Base-by-base conservation (phyloP, 176 grass and related monocot species). In the Avena insularis region DNA sequence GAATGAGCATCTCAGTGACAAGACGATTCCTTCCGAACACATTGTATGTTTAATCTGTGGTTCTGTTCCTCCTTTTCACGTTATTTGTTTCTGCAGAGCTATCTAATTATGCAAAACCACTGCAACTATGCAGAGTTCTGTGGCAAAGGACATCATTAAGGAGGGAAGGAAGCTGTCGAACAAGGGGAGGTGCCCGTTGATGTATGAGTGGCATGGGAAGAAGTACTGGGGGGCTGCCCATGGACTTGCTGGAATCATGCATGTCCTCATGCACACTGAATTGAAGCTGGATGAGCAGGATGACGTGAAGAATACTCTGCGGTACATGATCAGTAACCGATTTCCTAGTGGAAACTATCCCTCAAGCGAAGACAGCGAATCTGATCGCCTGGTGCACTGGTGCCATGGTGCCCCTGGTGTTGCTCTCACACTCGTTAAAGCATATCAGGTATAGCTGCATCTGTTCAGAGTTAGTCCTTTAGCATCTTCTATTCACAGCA, bases 391-490 rank as follows among this genome's bases (percentile, higher is more conserved):
- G 2, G 88, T 94, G 67, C 96, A 98, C 50, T 98, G 96, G 96
- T 98, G 96, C 77, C 96, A 98, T 86, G 96, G 96, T 25, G 93
- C 96, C 57, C 93, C 93, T 73, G 96, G 93, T 60, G 90, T 98
- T 86, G 87, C 90, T 84, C 88, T 98, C 78, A 94, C 93, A 2
- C 84, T 98, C 0, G 62, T 87, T 50, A 98, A 92, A 91, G 93
- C 93, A 60, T 87, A 82, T 87, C 63, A 95, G 96, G 93, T 97
- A 79, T 47, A 12, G 3, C n/a, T 82, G 27, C 13, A 50, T 67
- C 59, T 82, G 2, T 60, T 75, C 40, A 71, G 9, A 65, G 33
- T 79, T 78, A 0, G 33, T 27, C 75, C 47, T 48, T 9, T 15
- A 61, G 23, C 25, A 65, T 78, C 6, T 76, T 17, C 7, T 65